phyloP scores from a whole-genome alignment of 805 yeast species.

The Ogataea nonfermentans region DNA sequence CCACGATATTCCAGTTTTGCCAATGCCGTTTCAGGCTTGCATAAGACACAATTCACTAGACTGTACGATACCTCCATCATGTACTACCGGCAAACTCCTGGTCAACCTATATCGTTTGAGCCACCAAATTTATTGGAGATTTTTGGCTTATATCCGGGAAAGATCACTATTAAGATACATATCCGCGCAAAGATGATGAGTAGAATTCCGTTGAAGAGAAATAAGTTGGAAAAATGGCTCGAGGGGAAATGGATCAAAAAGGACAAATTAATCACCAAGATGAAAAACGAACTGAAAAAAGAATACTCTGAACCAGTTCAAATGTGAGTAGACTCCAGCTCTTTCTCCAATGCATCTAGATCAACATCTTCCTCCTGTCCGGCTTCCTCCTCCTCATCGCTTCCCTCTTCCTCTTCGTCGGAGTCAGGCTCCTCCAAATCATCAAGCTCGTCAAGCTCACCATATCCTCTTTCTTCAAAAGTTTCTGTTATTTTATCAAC shows the following conservation, averaged over 20 bases:
- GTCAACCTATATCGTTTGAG: slow-evolving; percentile 24
- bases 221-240: slow-evolving; percentile 68
- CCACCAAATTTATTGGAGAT: slow-evolving; percentile 39
- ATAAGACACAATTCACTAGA: slow-evolving; percentile 39
- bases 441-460: slow-evolving; percentile 89
- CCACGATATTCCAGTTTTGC: slow-evolving; percentile 69
- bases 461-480: slow-evolving; percentile 71
- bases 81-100: slow-evolving; percentile 34
- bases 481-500: slow-evolving; percentile 58
- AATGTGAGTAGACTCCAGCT: slow-evolving; percentile 41
- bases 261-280: slow-evolving; percentile 48
- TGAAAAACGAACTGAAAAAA: slow-evolving; percentile 30
- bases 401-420: slow-evolving; percentile 67
- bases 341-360: slow-evolving; percentile 48
- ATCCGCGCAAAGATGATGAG: slow-evolving; percentile 45
- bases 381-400: slow-evolving; percentile 50
- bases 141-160: slow-evolving; percentile 33
- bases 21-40: slow-evolving; percentile 45
- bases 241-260: slow-evolving; percentile 72
- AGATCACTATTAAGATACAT: slow-evolving; percentile 42
- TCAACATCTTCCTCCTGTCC: slow-evolving; percentile 43
- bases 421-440: slow-evolving; percentile 85
- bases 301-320: slow-evolving; percentile 10
- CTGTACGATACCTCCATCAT: slow-evolving; percentile 57
- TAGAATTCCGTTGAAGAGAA: slow-evolving; percentile 51